Evolutionary conservation across 2,329 filamentous ascomycete genomes (phyloP), one percentile per base, ranked within the genome.

Genomic region (Phialophora chinensis): DNA sequence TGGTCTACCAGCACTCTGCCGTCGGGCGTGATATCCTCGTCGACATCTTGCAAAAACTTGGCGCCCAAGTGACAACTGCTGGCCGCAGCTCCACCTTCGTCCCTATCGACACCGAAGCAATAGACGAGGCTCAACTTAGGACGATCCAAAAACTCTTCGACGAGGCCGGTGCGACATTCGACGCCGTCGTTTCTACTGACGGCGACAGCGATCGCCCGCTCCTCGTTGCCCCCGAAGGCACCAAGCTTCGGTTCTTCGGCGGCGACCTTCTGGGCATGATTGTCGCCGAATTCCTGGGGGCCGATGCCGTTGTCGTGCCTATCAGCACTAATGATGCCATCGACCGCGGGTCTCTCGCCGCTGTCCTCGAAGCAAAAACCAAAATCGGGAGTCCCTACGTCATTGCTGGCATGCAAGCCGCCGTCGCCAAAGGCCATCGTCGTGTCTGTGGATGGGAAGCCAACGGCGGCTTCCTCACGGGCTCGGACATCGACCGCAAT

Each of bases 311-410:
- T 10, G 74, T 76, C n/a, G 75, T 77, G 20, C 75, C 75, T 0
- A 76, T 77, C 63, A 75, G 74, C 69, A 73, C 70, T 57, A 77
- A 77, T 53, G 75, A 77, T 60, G 75, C 75, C 14, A 76, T 77
- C 54, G 75, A 77, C 62, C 71, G 72, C 29, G 75, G 75, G 38
- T 49, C 72, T 11, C 68, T 77, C 6, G 72, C 74, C 17, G 10
- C 55, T 44, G 72, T 71, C 31, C 72, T 71, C 4, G 72, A 75
- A 57, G 72, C 75, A 0, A 76, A 76, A 66, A 77, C 75, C 0
- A 76, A 76, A 66, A 77, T 76, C 35, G 75, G 75, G 23, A 77
- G 75, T 44, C 75, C 75, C 3, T 76, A 76, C 53, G 75, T 77
- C 49, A 77, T 77, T 44, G 69, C 73, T 8, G 75, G 75, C 23